Evolutionary conservation across 108 stramenopile species (phyloP), one percentile per base, ranked within the genome.

Genomic region (Phaeodactylum tricornutum): DNA sequence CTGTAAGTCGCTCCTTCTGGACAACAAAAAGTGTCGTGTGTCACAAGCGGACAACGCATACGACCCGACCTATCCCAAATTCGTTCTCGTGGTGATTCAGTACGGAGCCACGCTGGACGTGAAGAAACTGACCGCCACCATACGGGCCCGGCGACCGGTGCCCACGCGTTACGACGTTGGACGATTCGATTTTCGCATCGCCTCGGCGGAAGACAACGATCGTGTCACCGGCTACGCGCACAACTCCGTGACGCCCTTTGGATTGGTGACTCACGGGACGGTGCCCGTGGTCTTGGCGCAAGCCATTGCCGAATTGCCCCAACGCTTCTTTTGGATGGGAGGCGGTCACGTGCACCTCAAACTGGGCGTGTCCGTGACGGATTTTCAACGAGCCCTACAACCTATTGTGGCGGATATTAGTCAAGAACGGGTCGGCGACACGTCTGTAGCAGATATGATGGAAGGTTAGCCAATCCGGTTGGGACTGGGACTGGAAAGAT

Each of bases 311-410:
- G 45, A 59, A 3, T 47, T 39, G 16, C 20, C 36, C 3, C 51
- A 28, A 12, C 40, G 55, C 32, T 64, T 59, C 35, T 87, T 87
- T 62, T 72, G 84, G 53, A 84, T 74, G 75, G 84, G 86, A 65
- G 90, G 90, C 43, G 84, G 90, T 0, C 83, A 84, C 39, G 69
- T 75, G 11, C 77, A 87, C 70, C 67, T 79, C 55, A 92, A 92
- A 52, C 47, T 92, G 43, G 75, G 85, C 4, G 66, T 92, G 64
- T 61, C 79, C 1, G 75, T 79, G 2, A 50, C 62, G 0, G 90
- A 92, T 9, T 92, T 87, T 52, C 38, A 66, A 7, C 21, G 27
- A 15, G 65, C 56, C 48, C 71, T 31, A 43, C 50, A 40, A 39
- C 70, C 47, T 7, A 30, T 61, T 19, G 54, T 63, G 28, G 62